Evolutionary conservation across 148 eudicot genomes (phyloP), one percentile per base, ranked within the genome.

Genomic region (Mesembryanthemum crystallinum): DNA sequence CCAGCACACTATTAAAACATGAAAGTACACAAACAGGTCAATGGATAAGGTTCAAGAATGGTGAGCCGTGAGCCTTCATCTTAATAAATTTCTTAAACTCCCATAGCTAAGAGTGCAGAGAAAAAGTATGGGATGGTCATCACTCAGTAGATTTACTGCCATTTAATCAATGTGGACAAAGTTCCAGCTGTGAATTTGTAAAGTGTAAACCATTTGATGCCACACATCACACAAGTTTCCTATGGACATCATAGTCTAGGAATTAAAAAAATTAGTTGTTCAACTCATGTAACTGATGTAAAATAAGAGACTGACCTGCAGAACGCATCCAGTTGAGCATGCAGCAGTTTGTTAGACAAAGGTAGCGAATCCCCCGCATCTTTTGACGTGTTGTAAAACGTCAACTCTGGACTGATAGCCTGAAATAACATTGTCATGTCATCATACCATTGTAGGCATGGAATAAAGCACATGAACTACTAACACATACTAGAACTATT

Each of bases 341-440:
- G 96, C 81, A 92, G 80, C 70, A 96, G 87, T 82, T 91, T 96
- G 87, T 92, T 92, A 60, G 98, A 90, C 75, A 96, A 85, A 74
- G 71, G 70, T 30, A 52, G 77, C 7, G 91, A 85, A 32, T 89
- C 85, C 45, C 87, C 92, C 32, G 84, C 87, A 80, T 87, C 84
- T 84, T 82, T 91, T 67, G 99, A 91, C 62, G 87, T 82, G 84
- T 88, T 92, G 76, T 87, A 96, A 78, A 96, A 96, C 27, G 99
- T 96, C 60, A 92, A 94, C 80, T 92, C 99, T 64, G 99, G 99
- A 71, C 95, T 86, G 73, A 96, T 89, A 76, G 89, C 99, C 99
- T 96, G 98, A 66, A 79, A 77, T 52, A 62, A 67, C n/a, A n/a
- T n/a, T n/a, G 73, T 37, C 18, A 21, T 55, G 21, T 17, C 76